Evolutionary conservation across 2,329 filamentous ascomycete genomes (phyloP), one percentile per base, ranked within the genome.

Genomic region (Chaetomiaceae sp.): DNA sequence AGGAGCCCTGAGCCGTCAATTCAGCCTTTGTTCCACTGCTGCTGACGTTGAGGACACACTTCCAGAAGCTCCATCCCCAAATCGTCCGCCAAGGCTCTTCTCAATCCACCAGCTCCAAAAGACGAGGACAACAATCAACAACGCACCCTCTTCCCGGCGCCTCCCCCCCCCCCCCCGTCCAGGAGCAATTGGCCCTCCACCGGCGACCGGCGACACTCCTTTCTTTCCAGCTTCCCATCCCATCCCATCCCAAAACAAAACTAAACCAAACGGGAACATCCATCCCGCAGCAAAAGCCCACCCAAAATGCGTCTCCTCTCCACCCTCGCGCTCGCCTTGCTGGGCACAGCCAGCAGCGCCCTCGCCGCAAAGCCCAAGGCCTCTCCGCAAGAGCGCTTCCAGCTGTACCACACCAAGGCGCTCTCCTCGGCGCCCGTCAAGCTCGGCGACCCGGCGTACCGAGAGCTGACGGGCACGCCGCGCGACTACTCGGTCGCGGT

Each of bases 401-500:
- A 80, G 58, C 78, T 82, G 54, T 92, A 84, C 73, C 83, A 86
- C 67, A 67, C 80, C 59, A 84, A 90, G 68, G 76, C 86, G 54
- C 77, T 85, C 53, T 75, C 77, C 38, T 79, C 80, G 4, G 72
- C 80, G 23, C 86, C 90, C 5, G 65, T 96, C 66, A 89, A 89
- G 74, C 82, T 99, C 61, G 79, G 85, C 69, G 90, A 96, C 69
- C 72, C 73, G 21, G 75, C 78, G 43, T 99, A 94, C 76, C 78
- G 81, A 61, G 80, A 87, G 60, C 74, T 97, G 61, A 95, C 89
- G 3, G 73, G 81, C 14, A 73, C 81, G 1, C 90, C 91, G 11
- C 84, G 94, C 61, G 88, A 99, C 71, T 95, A 96, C 70, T 84
- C 84, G 34, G 80, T 87, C 25, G 86, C 85, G 2, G 80, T 99